Conservation (phyloP, 192 early-diverging fungal species). For the Umbelopsis sp. region DNA sequence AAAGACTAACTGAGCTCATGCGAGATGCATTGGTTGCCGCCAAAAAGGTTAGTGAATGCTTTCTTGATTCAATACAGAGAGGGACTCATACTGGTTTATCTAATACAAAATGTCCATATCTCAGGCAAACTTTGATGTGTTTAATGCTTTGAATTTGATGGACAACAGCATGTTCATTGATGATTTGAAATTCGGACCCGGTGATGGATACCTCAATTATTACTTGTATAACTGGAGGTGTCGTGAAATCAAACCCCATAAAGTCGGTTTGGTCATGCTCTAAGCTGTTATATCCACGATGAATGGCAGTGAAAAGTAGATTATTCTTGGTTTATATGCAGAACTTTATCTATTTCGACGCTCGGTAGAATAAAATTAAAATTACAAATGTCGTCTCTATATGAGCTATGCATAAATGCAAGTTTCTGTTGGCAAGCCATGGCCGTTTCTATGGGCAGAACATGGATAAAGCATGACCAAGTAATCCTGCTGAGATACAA, state of each 20-base stretch:
- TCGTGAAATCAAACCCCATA: conserved; percentile 60
- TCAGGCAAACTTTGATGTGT: conserved; percentile 85
- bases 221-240: conserved; percentile 97
- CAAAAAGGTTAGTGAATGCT: conserved; percentile 23
- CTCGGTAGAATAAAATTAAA: too few relatives aligned
- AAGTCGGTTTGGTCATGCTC: conserved; percentile 91
- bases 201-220: conserved; percentile 94
- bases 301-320: conserved; percentile 3
- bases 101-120: background rate
- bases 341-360: too few relatives aligned
- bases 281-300: conserved; percentile 36
- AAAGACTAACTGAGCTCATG: conserved; percentile 64
- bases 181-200: conserved; percentile 87
- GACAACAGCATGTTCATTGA: conserved; percentile 83
- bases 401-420: too few relatives aligned
- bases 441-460: too few relatives aligned
- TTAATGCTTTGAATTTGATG: conserved; percentile 94
- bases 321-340: too few relatives aligned
- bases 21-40: conserved; percentile 84
- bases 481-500: too few relatives aligned
- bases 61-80: background rate
- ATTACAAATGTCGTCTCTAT: too few relatives aligned
- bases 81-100: background rate
- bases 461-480: too few relatives aligned
- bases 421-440: too few relatives aligned